Evolutionary conservation across 2,329 filamentous ascomycete genomes (phyloP).

Genomic region (Helicocarpus griseus): DNA sequence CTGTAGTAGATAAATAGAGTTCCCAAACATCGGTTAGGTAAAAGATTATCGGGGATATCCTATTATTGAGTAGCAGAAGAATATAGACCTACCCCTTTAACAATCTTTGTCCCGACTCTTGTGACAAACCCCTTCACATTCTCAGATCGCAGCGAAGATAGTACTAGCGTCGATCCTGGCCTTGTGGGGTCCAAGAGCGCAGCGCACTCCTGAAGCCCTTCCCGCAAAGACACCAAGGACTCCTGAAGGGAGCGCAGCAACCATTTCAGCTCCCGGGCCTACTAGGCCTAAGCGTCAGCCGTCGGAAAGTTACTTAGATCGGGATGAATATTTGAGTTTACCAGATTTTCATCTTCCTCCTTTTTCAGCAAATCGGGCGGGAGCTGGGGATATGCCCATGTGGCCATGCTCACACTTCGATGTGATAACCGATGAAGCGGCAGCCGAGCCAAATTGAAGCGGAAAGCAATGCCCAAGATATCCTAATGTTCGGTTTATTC

Average conservation of each 20-base stretch:
- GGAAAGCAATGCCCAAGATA: not conserved
- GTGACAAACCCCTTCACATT: conserved; percentile 87
- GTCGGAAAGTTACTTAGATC: not conserved
- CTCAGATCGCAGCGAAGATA: conserved; percentile 80
- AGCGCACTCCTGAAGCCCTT: conserved; percentile 79
- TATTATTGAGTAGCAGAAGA: no score
- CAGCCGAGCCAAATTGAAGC: no score
- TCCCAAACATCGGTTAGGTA: no score
- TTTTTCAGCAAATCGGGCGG: conserved; percentile 39
- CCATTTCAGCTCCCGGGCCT: conserved; percentile 55
- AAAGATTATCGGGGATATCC: no score
- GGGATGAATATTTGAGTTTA: conserved; percentile 19
- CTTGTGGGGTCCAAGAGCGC: conserved; percentile 75
- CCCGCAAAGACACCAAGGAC: conserved; percentile 51
- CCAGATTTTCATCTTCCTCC: conserved; percentile 46
- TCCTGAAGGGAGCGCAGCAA: conserved; percentile 52
- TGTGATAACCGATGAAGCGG: not conserved
- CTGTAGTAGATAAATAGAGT: no score
- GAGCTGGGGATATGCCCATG: conserved; percentile 52
- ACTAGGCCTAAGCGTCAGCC: conserved; percentile 5
- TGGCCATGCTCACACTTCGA: conserved; percentile 40
- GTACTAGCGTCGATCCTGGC: conserved; percentile 75
- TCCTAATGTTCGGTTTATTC: no score
- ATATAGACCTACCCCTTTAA: conserved; percentile 65
- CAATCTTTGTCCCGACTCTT: conserved; percentile 77